Percentiles rank a stretch among this genome's conserved stretches.
phyloP scores from a whole-genome alignment of 2,329 filamentous ascomycete species.

The Leptographium galeiforme region DNA sequence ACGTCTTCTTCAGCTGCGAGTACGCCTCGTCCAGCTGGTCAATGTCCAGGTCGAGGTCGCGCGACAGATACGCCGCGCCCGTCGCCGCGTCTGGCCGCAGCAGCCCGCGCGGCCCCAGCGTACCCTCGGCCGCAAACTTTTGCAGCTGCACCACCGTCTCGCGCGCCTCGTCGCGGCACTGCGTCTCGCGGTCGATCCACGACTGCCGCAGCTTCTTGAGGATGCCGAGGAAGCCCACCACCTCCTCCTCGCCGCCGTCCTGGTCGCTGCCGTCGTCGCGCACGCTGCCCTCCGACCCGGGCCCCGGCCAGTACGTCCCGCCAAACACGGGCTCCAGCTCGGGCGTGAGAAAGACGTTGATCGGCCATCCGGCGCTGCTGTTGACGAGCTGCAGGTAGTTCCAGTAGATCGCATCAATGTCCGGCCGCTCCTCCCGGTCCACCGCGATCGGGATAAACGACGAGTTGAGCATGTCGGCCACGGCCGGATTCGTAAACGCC shows the following conservation, averaged over 20 bases:
- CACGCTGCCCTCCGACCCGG: slow-evolving; percentile 39
- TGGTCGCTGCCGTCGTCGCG: slow-evolving; percentile 26
- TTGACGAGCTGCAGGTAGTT: slow-evolving; percentile 94
- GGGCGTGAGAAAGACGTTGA: slow-evolving; percentile 94
- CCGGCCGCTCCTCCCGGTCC: slow-evolving; percentile 85
- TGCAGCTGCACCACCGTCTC: slow-evolving; percentile 70
- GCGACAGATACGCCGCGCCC: slow-evolving; percentile 18
- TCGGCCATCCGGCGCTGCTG: slow-evolving; percentile 79
- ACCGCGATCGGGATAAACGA: slow-evolving; percentile 85
- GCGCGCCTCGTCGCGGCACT: slow-evolving; percentile 70
- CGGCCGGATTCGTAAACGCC: slow-evolving; percentile 71
- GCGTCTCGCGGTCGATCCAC: slow-evolving; percentile 75
- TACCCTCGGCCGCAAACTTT: slow-evolving; percentile 83
- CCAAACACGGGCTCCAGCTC: slow-evolving; percentile 90
- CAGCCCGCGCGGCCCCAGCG: slow-evolving; percentile 34
- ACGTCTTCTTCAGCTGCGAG: slow-evolving; percentile 65
- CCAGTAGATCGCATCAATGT: slow-evolving; percentile 95
- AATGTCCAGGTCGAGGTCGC: slow-evolving; percentile 62
- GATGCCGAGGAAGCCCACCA: slow-evolving; percentile 68
- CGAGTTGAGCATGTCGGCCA: slow-evolving; percentile 71
- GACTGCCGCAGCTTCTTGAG: slow-evolving; percentile 60
- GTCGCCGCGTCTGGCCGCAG: slow-evolving; percentile 14
- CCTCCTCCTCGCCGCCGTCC: slow-evolving; percentile 38
- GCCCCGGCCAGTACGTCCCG: slow-evolving; percentile 88
- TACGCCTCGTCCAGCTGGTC: slow-evolving; percentile 88